Percentiles rank a stretch among this genome's conserved stretches.
These are phyloP conservation scores for Penicillium polonicum DNA, from an alignment of 2,329 filamentous ascomycete genomes.

Conservation along the genomic window DNA sequence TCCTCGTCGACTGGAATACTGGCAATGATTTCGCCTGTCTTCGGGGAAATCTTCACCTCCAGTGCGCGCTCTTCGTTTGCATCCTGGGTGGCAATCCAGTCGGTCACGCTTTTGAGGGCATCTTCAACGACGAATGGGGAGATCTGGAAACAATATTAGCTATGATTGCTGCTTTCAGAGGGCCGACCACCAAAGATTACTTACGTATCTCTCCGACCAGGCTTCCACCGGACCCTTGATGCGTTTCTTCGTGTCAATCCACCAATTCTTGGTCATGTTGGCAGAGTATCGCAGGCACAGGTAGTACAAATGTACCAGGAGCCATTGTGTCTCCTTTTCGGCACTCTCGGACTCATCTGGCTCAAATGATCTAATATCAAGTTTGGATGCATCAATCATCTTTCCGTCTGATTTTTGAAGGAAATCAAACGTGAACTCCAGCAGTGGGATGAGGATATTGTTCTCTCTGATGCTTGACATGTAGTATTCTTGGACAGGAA, in stretches of 20 bases:
- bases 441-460: conserved; percentile 64
- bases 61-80: conserved; percentile 54
- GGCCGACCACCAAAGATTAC: conserved; percentile 50
- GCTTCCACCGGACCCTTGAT: conserved; percentile 77
- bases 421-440: conserved; percentile 80
- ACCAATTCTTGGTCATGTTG: conserved; percentile 79
- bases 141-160: conserved; percentile 33
- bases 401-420: conserved; percentile 74
- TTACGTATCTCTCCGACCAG: conserved; percentile 86
- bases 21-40: conserved; percentile 74
- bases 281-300: conserved; percentile 74
- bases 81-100: conserved; percentile 46
- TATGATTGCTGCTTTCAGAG: background rate
- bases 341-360: conserved; percentile 61
- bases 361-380: conserved; percentile 66
- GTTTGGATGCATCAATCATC: conserved; percentile 67
- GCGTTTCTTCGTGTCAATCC: conserved; percentile 71
- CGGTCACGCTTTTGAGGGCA: conserved; percentile 40
- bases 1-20: conserved; percentile 87
- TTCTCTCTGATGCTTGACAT: conserved; percentile 73
- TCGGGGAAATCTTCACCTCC: conserved; percentile 68
- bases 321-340: conserved; percentile 75
- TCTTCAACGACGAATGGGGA: conserved; percentile 44
- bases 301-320: conserved; percentile 84
- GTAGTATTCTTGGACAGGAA: conserved; percentile 80